phyloP scores from a whole-genome alignment of 2,329 filamentous ascomycete genomes.

The Fusarium buharicum region DNA sequence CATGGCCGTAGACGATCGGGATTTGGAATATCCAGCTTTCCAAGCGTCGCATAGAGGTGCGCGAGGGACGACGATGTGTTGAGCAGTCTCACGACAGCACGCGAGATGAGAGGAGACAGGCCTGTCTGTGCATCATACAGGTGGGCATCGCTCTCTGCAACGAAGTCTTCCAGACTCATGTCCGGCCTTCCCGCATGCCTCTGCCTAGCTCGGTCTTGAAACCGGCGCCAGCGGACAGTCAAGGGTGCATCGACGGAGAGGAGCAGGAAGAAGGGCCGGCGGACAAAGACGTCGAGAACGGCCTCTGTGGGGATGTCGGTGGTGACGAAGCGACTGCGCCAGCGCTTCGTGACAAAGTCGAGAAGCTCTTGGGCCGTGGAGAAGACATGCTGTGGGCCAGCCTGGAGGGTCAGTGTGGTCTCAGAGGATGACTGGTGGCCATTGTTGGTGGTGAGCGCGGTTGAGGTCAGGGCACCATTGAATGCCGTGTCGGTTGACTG shows the following conservation, averaged over 20 bases:
- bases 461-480: constrained; percentile 41
- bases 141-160: constrained; percentile 72
- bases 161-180: constrained; percentile 65
- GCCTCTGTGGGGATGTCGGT: constrained; percentile 81
- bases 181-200: constrained; percentile 35
- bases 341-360: constrained; percentile 85
- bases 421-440: constrained; percentile 41
- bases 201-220: constrained; percentile 57
- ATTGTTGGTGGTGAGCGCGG: constrained; percentile 45
- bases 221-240: constrained; percentile 83
- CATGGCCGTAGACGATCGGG: constrained; percentile 83
- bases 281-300: constrained; percentile 77
- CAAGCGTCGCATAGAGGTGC: constrained; percentile 77
- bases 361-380: constrained; percentile 73
- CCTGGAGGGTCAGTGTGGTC: constrained; percentile 42
- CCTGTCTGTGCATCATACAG: constrained; percentile 75
- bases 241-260: constrained; percentile 92
- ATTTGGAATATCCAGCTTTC: constrained; percentile 79
- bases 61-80: constrained; percentile 81
- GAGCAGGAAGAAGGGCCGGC: constrained; percentile 91
- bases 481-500: constrained; percentile 33
- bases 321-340: constrained; percentile 86
- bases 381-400: constrained; percentile 59
- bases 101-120: constrained; percentile 79
- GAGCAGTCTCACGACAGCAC: constrained; percentile 84